Percentiles rank a stretch among this genome's conserved stretches.
phyloP scores from a whole-genome alignment of 2,329 filamentous ascomycete genomes.

The Talaromyces sp. region DNA sequence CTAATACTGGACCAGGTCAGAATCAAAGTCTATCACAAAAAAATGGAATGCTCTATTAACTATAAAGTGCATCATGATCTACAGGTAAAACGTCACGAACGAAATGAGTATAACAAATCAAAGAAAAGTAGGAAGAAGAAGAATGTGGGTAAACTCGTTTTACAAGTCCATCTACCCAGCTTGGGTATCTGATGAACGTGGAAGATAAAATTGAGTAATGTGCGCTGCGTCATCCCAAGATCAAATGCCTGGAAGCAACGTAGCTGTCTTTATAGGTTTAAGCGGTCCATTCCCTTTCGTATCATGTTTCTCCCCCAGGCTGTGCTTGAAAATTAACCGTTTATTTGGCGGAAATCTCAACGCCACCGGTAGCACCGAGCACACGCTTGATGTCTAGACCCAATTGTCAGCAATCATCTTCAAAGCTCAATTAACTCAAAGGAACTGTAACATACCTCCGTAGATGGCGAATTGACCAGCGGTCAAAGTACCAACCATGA shows the following conservation, averaged over 20 bases:
- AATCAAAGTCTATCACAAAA: background rate
- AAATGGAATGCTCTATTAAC: slow-evolving; percentile 16
- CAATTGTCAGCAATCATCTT: background rate
- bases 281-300: slow-evolving; percentile 1
- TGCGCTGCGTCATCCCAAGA: background rate
- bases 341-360: slow-evolving; percentile 58
- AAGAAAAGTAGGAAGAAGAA: background rate
- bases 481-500: slow-evolving; percentile 70
- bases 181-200: slow-evolving; percentile 5
- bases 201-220: slow-evolving; percentile 12
- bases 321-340: slow-evolving; percentile 8
- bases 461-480: slow-evolving; percentile 88
- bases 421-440: too few relatives aligned
- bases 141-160: slow-evolving; percentile 11
- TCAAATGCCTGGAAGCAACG: background rate
- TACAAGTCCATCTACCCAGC: slow-evolving; percentile 12
- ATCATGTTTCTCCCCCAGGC: background rate
- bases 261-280: slow-evolving; percentile 3
- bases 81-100: slow-evolving; percentile 13
- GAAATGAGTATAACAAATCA: slow-evolving; percentile 8
- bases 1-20: background rate
- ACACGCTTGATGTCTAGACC: slow-evolving; percentile 57
- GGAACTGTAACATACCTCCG: slow-evolving; percentile 44
- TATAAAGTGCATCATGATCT: slow-evolving; percentile 15
- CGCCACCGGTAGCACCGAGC: slow-evolving; percentile 67